Evolutionary conservation across 306 rosid genomes (phyloP), one percentile per base, ranked within the genome.

Genomic region (Lathyrus sativus): DNA sequence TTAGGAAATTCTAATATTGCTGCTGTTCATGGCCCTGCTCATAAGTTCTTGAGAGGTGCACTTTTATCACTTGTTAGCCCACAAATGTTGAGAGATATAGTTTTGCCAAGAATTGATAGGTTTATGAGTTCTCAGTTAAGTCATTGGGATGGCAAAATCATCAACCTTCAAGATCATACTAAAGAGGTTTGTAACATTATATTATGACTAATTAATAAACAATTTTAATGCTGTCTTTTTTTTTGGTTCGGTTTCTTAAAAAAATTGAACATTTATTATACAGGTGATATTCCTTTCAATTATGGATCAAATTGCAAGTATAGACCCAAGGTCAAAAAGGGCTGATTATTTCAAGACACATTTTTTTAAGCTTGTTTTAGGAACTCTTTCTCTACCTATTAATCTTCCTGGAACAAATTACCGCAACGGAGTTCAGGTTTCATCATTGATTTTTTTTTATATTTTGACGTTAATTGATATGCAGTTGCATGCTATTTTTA

Each of bases 11-110:
- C 91, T 68, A 95, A 95, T 70, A 95, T 95, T 74, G 97, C 96
- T 35, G 99, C 99, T 71, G 96, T 90, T 71, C 91, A 95, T 80
- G 97, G 99, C 87, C 79, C 89, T 84, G 80, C 96, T 7, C 99
- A 95, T 76, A 95, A 85, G 89, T 81, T 86, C 81, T 76, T 90
- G 89, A 84, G 97, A 87, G 96, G 88, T 10, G 90, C 99, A 62
- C 68, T 95, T 43, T 89, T 95, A 73, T 65, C 95, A 50, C 80
- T 95, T 76, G 81, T 95, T 62, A 82, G 88, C 76, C 95, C 96
- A 74, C 55, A 84, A 68, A 51, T 80, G 80, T 87, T 90, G 58
- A 82, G 82, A 72, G 80, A 76, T 22, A 95, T 84, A 45, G 79
- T 88, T 84, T 79, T 90, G 11, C 95, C 96, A 7, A 95, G 85